Percentiles rank a stretch among this genome's conserved stretches.
Conservation (phyloP, 345 rosid genomes). For the Cardamine chenopodiifolia region DNA sequence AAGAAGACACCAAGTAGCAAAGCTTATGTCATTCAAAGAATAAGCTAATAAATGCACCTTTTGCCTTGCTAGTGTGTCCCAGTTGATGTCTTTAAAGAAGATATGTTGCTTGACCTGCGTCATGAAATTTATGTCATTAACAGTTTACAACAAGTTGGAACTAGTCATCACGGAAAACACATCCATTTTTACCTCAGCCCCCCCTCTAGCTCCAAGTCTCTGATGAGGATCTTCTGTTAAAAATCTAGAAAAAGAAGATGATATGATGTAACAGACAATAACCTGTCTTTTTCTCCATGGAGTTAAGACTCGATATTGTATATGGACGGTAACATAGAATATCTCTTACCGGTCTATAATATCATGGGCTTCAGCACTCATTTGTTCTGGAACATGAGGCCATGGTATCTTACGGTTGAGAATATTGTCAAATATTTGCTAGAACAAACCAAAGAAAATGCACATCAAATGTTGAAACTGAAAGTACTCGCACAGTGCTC, state of each 20-base stretch:
- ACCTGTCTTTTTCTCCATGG: neutral
- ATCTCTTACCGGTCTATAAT: slow-evolving; percentile 76
- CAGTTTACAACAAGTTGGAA: slow-evolving; percentile 9
- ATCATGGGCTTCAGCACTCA: slow-evolving; percentile 87
- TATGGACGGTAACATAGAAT: neutral
- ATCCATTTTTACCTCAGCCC: slow-evolving; percentile 70
- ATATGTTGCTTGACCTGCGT: slow-evolving; percentile 87
- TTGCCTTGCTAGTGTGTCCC: slow-evolving; percentile 98
- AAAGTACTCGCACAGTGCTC: slow-evolving; percentile 6
- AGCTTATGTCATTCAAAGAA: slow-evolving; percentile 12
- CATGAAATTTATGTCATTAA: slow-evolving; percentile 17
- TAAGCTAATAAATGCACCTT: slow-evolving; percentile 54
- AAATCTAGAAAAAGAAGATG: slow-evolving; percentile 57
- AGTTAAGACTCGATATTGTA: slow-evolving; percentile 1
- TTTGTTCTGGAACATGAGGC: slow-evolving; percentile 83
- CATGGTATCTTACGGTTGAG: slow-evolving; percentile 98
- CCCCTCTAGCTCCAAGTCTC: slow-evolving; percentile 98
- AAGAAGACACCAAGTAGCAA: slow-evolving; percentile 18
- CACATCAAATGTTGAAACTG: slow-evolving; percentile 14
- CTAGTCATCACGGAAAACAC: slow-evolving; percentile 22
- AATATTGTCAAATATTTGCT: slow-evolving; percentile 97
- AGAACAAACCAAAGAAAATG: slow-evolving; percentile 42
- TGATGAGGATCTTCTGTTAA: slow-evolving; percentile 95
- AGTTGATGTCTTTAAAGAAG: slow-evolving; percentile 90
- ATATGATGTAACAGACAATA: slow-evolving; percentile 16